phyloP scores from a whole-genome alignment of 2,329 filamentous ascomycete genomes.

The Teratosphaeria viscida region DNA sequence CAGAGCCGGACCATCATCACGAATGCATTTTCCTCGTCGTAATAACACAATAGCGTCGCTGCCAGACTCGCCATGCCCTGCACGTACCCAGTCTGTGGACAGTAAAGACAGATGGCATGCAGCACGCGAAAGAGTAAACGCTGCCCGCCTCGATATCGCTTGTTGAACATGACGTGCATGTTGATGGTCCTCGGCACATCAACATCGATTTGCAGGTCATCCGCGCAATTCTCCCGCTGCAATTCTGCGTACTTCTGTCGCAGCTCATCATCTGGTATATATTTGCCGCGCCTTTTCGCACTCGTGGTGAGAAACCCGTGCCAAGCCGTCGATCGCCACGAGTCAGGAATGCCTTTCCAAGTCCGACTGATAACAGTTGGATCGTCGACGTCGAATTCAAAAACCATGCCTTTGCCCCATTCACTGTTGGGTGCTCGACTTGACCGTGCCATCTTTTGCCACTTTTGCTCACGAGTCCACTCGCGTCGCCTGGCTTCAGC shows the following conservation, averaged over 20 bases:
- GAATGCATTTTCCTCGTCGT: slow-evolving; percentile 88
- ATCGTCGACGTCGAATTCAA: slow-evolving; percentile 71
- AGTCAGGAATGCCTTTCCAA: slow-evolving; percentile 96
- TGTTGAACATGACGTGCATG: slow-evolving; percentile 93
- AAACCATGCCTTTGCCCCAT: slow-evolving; percentile 50
- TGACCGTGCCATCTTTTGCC: slow-evolving; percentile 52
- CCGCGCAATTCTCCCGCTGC: slow-evolving; percentile 63
- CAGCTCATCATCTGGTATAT: slow-evolving; percentile 58
- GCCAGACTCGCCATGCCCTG: slow-evolving; percentile 95
- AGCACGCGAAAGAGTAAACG: slow-evolving; percentile 84
- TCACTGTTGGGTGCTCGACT: slow-evolving; percentile 6
- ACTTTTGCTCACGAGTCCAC: slow-evolving; percentile 53
- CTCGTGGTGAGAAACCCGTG: slow-evolving; percentile 79
- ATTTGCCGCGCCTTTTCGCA: slow-evolving; percentile 53
- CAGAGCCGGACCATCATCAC: slow-evolving; percentile 95
- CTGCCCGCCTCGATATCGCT: slow-evolving; percentile 84
- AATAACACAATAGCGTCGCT: slow-evolving; percentile 89
- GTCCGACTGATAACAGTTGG: slow-evolving; percentile 76
- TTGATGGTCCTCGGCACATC: slow-evolving; percentile 93
- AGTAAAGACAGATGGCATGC: slow-evolving; percentile 83
- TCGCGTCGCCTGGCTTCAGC: slow-evolving; percentile 45
- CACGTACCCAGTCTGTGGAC: slow-evolving; percentile 85
- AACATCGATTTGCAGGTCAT: slow-evolving; percentile 94
- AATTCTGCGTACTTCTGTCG: slow-evolving; percentile 61
- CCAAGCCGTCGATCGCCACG: slow-evolving; percentile 90